Base-by-base conservation (phyloP, 495 filamentous ascomycete species). In the Aspergillus mulundensis region DNA sequence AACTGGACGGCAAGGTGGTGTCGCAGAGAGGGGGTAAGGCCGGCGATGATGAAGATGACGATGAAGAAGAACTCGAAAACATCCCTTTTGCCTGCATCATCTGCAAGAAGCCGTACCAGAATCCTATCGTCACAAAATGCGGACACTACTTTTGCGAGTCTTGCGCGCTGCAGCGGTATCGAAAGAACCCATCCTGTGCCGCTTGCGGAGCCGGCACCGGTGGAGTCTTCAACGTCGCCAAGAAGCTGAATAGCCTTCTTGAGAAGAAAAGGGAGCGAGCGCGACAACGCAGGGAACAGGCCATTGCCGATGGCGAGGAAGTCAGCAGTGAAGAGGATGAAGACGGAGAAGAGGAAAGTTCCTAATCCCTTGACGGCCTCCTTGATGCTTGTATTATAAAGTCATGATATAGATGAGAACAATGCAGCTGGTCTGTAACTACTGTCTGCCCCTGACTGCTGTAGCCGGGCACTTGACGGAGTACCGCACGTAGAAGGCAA, bases 71-170 rank as follows among this genome's bases (percentile, higher is more conserved):
- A 20, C 69, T 96, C 28, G 88, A 95, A 67, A 87, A 84, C 54
- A 96, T 97, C 28, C 94, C 94, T 0, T 98, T 97, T 66, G 90
- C 85, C n/a, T 98, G 94, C 65, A 84, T 97, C 57, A 89, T 97
- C 55, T 98, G 94, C 76, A 84, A 84, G 64, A 83, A 83, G 40
- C 71, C 84, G 8, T 98, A 98, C 70, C 86, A 84, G 60, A 75
- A 83, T 45, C 91, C 94, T 2, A 85, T 97, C 18, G 75, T 92
- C 12, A 98, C 94, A 30, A 88, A 88, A 59, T 97, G 95, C 56
- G 87, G 90, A 5, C 95, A 97, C 68, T 97, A 97, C 64, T 98
- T 97, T 59, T 98, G 94, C 69, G 87, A 96, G 66, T 73, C 75
- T 0, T 97, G 95, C 67, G 94, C 93, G 32, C 71, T 98, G 59